Percentiles rank a stretch among this genome's conserved stretches.
These are phyloP conservation scores for Colletotrichum abscissum DNA, from an alignment of 2,329 filamentous ascomycete species.

Conservation along the genomic window DNA sequence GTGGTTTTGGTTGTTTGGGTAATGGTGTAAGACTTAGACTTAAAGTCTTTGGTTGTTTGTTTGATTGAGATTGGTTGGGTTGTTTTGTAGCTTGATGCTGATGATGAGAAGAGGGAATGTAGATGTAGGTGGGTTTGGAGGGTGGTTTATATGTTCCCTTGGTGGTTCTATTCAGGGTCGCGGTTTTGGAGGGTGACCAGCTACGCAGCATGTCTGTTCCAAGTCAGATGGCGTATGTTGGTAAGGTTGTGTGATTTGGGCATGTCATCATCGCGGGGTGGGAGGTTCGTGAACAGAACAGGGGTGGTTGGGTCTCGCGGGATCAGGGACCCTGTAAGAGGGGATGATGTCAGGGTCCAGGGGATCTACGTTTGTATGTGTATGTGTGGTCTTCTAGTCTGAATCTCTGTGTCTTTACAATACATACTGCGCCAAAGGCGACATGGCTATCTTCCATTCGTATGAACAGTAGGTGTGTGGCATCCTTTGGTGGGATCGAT, in stretches of 20 bases:
- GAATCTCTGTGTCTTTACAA: background rate
- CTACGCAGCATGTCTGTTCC: background rate
- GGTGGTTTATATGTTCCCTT: slow-evolving; percentile 32
- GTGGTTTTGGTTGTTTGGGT: slow-evolving; percentile 15
- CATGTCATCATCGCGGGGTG: slow-evolving; percentile 31
- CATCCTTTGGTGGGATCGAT: background rate
- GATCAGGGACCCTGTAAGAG: slow-evolving; percentile 4
- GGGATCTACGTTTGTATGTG: slow-evolving; percentile 19
- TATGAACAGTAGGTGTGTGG: background rate
- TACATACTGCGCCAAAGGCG: background rate
- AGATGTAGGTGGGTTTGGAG: background rate
- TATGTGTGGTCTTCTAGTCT: too few species aligned
- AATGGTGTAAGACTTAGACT: background rate
- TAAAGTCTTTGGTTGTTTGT: slow-evolving; percentile 11
- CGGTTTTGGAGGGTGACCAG: background rate
- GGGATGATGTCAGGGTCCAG: slow-evolving; percentile 31
- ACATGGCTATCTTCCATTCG: background rate
- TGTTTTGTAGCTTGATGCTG: slow-evolving; percentile 28
- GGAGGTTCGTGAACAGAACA: background rate
- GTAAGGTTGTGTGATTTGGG: background rate
- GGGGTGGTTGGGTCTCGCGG: background rate
- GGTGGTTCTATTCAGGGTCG: background rate
- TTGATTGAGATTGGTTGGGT: background rate
- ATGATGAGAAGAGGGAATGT: background rate
- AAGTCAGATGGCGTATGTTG: background rate